Evolutionary conservation across 2,329 filamentous ascomycete species (phyloP).

Genomic region (Helminthosporium solani): DNA sequence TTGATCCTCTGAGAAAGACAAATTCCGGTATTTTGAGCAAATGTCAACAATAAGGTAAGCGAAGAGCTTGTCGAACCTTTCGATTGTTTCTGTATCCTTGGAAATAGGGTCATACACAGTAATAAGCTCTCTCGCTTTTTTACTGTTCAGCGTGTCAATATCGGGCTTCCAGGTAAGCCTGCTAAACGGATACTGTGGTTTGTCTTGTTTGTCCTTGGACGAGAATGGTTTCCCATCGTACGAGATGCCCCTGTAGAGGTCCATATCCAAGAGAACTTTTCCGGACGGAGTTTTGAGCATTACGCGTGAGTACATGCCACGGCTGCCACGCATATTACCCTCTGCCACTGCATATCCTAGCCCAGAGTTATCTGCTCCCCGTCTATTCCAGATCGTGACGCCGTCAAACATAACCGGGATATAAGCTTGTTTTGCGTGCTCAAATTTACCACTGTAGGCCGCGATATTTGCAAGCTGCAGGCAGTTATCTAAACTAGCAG

Average conservation of each 20-base stretch:
- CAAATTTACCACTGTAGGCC: slow-evolving; percentile 14
- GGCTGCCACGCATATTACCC: slow-evolving; percentile 9
- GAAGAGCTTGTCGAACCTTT: slow-evolving; percentile 1
- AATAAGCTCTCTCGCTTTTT: slow-evolving; percentile 4
- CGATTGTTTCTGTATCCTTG: not conserved
- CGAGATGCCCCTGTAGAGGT: slow-evolving; percentile 2
- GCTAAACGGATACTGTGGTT: not conserved
- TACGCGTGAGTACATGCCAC: slow-evolving; percentile 6
- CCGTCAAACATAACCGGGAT: slow-evolving; percentile 21
- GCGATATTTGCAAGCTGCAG: slow-evolving; percentile 30
- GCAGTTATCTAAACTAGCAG: slow-evolving; percentile 32
- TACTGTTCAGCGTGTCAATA: slow-evolving; percentile 2
- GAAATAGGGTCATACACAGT: too few species aligned
- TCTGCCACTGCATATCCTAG: slow-evolving; percentile 7
- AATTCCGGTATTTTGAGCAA: too few species aligned
- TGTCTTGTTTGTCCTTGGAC: not conserved
- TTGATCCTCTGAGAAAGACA: too few species aligned
- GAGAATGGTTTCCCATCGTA: not conserved
- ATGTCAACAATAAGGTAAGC: too few species aligned
- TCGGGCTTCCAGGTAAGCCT: slow-evolving; percentile 1
- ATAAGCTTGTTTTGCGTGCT: slow-evolving; percentile 7
- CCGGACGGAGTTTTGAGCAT: slow-evolving; percentile 7
- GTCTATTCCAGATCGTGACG: slow-evolving; percentile 16
- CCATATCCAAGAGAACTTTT: slow-evolving; percentile 10
- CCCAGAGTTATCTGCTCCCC: too few species aligned